A percentile compares a stretch with the other conserved stretches of the same genome.
Evolutionary conservation across 805 yeast species (phyloP).

Genomic region (Teunomyces gatunensis): DNA sequence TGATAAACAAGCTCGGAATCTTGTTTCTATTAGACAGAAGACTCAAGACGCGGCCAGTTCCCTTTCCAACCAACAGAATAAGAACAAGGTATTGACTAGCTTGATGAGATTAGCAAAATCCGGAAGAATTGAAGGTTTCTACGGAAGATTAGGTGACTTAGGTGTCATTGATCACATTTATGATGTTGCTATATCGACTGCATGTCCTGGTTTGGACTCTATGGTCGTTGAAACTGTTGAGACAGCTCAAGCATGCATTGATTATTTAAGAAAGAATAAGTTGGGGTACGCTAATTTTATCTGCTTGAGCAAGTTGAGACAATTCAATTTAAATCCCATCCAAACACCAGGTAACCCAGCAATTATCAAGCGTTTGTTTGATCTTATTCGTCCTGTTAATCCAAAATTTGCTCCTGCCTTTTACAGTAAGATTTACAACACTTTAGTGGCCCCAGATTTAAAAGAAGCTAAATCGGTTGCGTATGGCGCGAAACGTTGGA

Average conservation of each 20-base stretch:
- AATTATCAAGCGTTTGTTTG: conserved; percentile 78
- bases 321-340: conserved; percentile 55
- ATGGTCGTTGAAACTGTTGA: conserved; percentile 83
- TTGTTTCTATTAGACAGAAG: conserved; percentile 56
- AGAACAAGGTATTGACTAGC: conserved; percentile 69
- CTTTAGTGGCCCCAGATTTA: conserved; percentile 78
- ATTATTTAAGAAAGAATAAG: conserved; percentile 73
- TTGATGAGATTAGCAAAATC: conserved; percentile 67
- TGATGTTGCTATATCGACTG: conserved; percentile 93
- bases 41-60: conserved; percentile 66
- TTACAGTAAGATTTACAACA: conserved; percentile 80
- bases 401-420: conserved; percentile 80
- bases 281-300: conserved; percentile 90
- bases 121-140: conserved; percentile 81
- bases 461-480: conserved; percentile 86
- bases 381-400: conserved; percentile 68
- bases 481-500: conserved; percentile 71
- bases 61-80: conserved; percentile 57
- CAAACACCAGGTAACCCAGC: conserved; percentile 63
- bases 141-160: conserved; percentile 88
- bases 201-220: conserved; percentile 86
- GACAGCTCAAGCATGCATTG: conserved; percentile 63
- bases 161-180: conserved; percentile 88
- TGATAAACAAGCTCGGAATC: conserved; percentile 51
- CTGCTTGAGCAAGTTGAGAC: conserved; percentile 68